These are phyloP conservation scores for Zymoseptoria brevis DNA, from an alignment of 2,329 filamentous ascomycete genomes.

Conservation along the genomic window DNA sequence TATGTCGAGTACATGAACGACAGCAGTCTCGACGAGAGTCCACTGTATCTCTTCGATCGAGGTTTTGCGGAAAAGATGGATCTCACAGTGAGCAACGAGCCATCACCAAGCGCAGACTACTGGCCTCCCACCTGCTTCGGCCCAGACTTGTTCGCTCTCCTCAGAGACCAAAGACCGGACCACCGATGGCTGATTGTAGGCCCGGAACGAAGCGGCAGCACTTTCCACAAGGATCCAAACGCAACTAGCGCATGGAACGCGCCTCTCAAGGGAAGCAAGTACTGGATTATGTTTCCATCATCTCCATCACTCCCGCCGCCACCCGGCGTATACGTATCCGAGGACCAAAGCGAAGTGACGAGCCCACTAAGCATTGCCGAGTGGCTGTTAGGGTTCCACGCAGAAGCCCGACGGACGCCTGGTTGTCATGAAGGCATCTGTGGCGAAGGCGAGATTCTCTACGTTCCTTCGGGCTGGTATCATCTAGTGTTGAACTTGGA, in stretches of 20 bases:
- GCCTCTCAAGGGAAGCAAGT: constrained; percentile 80
- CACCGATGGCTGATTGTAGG: constrained; percentile 90
- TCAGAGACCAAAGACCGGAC: constrained; percentile 72
- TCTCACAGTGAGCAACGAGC: constrained; percentile 44
- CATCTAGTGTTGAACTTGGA: constrained; percentile 89
- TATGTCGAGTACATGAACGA: constrained; percentile 77
- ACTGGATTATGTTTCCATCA: constrained; percentile 97
- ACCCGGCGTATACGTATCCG: constrained; percentile 82
- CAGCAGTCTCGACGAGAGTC: constrained; percentile 69
- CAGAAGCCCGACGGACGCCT: constrained; percentile 64
- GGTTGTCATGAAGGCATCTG: constrained; percentile 85
- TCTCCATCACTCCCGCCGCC: constrained; percentile 55
- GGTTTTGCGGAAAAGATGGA: constrained; percentile 80
- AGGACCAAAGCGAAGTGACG: constrained; percentile 87
- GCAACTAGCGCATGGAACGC: constrained; percentile 85
- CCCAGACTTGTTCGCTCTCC: constrained; percentile 71
- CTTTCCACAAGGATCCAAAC: constrained; percentile 75
- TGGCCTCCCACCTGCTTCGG: constrained; percentile 79
- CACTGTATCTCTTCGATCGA: constrained; percentile 85
- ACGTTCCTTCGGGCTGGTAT: constrained; percentile 95
- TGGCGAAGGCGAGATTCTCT: constrained; percentile 71
- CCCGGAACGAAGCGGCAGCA: constrained; percentile 77
- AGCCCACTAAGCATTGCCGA: constrained; percentile 93
- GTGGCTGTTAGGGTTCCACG: constrained; percentile 86
- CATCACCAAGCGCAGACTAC: constrained; percentile 51